Evolutionary conservation across 345 rosid species (phyloP), one percentile per base, ranked within the genome.

Genomic region (Eucalyptus globulus): DNA sequence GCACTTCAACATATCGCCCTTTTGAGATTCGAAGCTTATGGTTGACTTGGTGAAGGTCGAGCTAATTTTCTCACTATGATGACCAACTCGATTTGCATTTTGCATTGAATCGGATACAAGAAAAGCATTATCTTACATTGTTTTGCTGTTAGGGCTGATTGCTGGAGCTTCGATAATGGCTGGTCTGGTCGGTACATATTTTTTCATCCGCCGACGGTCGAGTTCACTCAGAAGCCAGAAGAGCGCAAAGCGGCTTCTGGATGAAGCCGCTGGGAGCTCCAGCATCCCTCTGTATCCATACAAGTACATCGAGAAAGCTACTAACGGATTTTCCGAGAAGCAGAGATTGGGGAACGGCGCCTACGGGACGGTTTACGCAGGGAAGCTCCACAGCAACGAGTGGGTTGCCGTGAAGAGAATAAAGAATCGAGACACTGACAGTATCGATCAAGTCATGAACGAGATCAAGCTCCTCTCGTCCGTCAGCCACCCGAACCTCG

Each of bases 351-450:
- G 99, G 87, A 95, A 93, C 49, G 99, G 99, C 37, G 99, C 99
- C 24, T 97, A 97, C 29, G 99, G 99, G 56, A 97, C 99, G 3
- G 99, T 97, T n/a, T 97, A 97, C 89, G 93, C 96, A 7, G 99
- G 98, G 60, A 97, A 97, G 91, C 97, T 97, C 69, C 93, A 95
- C 83, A 91, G 91, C 47, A 94, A 95, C 87, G 93, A 94, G 49
- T 96, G 95, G 99, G 99, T 97, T 87, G 99, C 99, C 29, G 96
- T 97, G 88, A 97, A 97, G 93, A 93, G 94, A 92, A 94, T 97
- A 58, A 95, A 94, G 91, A 92, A 95, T 58, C 93, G 93, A 91
- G 99, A 97, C 88, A 92, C 96, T 3, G 96, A 97, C 60, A 96
- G 98, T 89, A 88, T 97, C 67, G 99, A 96, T 87, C 99, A 96